phyloP scores from a whole-genome alignment of 2,329 filamentous ascomycete species.

The Gaeumannomyces sp. region DNA sequence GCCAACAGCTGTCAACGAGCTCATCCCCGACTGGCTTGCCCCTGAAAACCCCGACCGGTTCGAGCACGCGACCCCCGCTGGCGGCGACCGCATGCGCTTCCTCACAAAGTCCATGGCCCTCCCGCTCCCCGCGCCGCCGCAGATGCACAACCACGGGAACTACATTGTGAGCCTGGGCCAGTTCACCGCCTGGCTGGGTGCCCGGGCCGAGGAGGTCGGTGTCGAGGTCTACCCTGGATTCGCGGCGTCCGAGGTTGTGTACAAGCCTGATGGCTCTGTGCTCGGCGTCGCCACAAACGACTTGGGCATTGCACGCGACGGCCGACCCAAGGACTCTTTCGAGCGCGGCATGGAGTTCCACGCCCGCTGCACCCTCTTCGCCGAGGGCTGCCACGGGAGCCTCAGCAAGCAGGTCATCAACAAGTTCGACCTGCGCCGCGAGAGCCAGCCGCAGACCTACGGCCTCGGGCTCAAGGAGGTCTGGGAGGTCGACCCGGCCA shows the following conservation, averaged over 20 bases:
- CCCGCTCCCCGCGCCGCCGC: constrained; percentile 80
- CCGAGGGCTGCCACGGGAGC: constrained; percentile 92
- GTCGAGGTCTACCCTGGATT: constrained; percentile 97
- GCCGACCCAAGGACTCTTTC: constrained; percentile 82
- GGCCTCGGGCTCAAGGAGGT: constrained; percentile 93
- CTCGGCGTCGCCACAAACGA: constrained; percentile 95
- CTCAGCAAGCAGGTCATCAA: constrained; percentile 91
- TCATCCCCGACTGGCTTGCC: constrained; percentile 88
- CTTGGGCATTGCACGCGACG: constrained; percentile 73
- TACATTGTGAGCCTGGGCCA: constrained; percentile 96
- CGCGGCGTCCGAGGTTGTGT: constrained; percentile 87
- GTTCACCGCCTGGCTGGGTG: constrained; percentile 90
- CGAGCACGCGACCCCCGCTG: constrained; percentile 78
- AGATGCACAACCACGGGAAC: constrained; percentile 98
- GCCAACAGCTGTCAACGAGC: constrained; percentile 78
- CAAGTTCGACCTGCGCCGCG: constrained; percentile 82
- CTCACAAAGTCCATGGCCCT: constrained; percentile 75
- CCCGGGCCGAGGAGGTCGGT: constrained; percentile 91
- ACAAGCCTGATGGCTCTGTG: constrained; percentile 79
- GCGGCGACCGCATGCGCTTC: constrained; percentile 84
- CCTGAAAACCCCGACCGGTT: constrained; percentile 86
- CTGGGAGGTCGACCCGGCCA: constrained; percentile 91
- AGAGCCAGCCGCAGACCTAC: constrained; percentile 93
- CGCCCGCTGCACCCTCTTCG: constrained; percentile 77
- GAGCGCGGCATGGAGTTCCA: constrained; percentile 99